Evolutionary conservation across 1,284 basidiomycete species (phyloP), one percentile per base, ranked within the genome.

Genomic region (Ustilago hordei): DNA sequence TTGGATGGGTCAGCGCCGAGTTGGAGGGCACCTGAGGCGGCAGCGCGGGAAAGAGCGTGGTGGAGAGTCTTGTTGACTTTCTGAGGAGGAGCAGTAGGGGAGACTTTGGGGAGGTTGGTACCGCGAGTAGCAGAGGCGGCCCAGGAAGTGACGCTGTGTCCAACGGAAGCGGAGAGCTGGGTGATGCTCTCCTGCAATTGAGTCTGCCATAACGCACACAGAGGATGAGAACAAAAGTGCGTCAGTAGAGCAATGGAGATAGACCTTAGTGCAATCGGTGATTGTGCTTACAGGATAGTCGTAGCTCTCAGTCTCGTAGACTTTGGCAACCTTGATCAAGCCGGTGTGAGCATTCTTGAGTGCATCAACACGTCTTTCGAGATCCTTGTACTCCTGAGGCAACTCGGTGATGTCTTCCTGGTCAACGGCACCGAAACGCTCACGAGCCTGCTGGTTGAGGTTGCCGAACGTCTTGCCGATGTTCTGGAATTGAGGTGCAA

Each of bases 321-420:
- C 62, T 57, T 64, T 70, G 35, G 71, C 78, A 36, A 74, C 76
- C 91, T 93, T 97, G 87, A 97, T 90, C 53, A 99, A 81, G 31
- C 90, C 87, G 66, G 92, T 86, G 87, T 98, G 95, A 62, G 86
- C 84, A 35, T 89, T 88, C 81, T 92, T 91, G 60, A 99, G 91
- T 39, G 94, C 94, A 87, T 99, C 97, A 45, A 99, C 96, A 64
- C 95, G 92, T 55, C 92, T 89, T 88, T 99, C 96, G 80, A 99
- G 91, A 84, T 95, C 93, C 86, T 92, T 95, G 90, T 99, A 99
- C 87, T 99, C 95, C 74, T 93, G 63, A 50, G 75, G 77, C 39
- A 63, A 56, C 88, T 98, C 96, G 19, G 96, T 99, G 84, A 99
- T 96, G 81, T 96, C 95, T 71, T 95, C 94, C 23, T 92, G 90